Percentiles rank a stretch among this genome's conserved stretches.
Conservation (phyloP, 2,329 filamentous ascomycete genomes). For the Cercospora canescens region DNA sequence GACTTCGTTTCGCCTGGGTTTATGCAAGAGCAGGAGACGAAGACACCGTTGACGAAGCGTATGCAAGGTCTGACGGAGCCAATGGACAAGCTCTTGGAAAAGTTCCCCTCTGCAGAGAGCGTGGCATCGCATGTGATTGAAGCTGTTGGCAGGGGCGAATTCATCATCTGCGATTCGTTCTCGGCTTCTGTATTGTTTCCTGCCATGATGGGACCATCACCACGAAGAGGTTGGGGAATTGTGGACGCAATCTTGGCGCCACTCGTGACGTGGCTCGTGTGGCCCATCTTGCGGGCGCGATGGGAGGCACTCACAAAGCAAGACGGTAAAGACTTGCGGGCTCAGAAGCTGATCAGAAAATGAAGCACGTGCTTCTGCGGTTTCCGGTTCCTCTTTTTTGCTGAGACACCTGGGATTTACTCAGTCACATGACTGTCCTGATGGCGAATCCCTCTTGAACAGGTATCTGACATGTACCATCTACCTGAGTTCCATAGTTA, state of each 20-base stretch:
- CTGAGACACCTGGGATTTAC: too few relatives aligned
- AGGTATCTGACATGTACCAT: too few relatives aligned
- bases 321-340: background rate
- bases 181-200: background rate
- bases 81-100: background rate
- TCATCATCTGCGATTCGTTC: background rate
- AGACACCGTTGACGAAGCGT: background rate
- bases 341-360: too few relatives aligned
- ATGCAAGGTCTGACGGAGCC: background rate
- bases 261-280: background rate
- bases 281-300: background rate
- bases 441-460: too few relatives aligned
- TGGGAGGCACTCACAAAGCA: background rate
- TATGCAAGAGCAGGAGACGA: background rate
- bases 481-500: too few relatives aligned
- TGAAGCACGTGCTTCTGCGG: too few relatives aligned
- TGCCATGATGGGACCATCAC: background rate
- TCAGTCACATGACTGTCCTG: too few relatives aligned
- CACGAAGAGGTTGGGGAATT: background rate
- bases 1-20: constrained; percentile 2
- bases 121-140: background rate
- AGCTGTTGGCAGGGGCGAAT: background rate
- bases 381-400: too few relatives aligned
- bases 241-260: background rate
- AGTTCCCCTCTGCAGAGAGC: background rate